These are phyloP conservation scores for Exsudoporus frostii DNA, from an alignment of 768 basidiomycete species.

Conservation along the genomic window DNA sequence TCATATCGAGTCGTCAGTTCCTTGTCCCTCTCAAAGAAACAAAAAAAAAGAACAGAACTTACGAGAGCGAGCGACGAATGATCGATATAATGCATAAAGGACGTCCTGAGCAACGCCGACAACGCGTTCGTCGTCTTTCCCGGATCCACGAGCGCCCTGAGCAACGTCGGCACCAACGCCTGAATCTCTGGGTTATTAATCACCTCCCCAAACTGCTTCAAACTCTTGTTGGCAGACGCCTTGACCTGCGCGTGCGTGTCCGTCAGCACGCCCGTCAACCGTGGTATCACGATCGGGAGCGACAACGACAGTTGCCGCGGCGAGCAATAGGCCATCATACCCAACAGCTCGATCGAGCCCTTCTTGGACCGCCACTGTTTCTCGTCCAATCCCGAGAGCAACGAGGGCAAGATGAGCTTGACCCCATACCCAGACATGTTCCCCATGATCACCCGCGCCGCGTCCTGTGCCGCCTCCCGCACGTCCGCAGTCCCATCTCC, in stretches of 20 bases:
- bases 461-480: constrained; percentile 89
- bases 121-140: constrained; percentile 85
- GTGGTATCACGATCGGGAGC: constrained; percentile 93
- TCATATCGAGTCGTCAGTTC: background rate
- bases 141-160: constrained; percentile 96
- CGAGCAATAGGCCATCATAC: constrained; percentile 99
- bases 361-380: constrained; percentile 99
- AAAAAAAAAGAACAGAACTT: constrained; percentile 3
- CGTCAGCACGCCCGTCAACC: constrained; percentile 90
- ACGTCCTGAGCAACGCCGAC: constrained; percentile 83
- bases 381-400: constrained; percentile 90
- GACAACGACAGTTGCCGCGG: constrained; percentile 93
- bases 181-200: constrained; percentile 98
- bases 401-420: constrained; percentile 87
- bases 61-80: constrained; percentile 93
- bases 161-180: constrained; percentile 78
- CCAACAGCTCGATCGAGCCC: constrained; percentile 93
- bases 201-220: constrained; percentile 98
- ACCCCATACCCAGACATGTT: constrained; percentile 93
- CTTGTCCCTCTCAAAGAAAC: background rate
- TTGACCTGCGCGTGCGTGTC: constrained; percentile 98
- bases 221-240: constrained; percentile 85
- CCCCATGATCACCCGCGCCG: constrained; percentile 91
- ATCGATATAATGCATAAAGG: constrained; percentile 98
- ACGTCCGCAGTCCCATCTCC: constrained; percentile 87